Conservation (phyloP, 352 stramenopile genomes). For the Phytopythium oedochilum region DNA sequence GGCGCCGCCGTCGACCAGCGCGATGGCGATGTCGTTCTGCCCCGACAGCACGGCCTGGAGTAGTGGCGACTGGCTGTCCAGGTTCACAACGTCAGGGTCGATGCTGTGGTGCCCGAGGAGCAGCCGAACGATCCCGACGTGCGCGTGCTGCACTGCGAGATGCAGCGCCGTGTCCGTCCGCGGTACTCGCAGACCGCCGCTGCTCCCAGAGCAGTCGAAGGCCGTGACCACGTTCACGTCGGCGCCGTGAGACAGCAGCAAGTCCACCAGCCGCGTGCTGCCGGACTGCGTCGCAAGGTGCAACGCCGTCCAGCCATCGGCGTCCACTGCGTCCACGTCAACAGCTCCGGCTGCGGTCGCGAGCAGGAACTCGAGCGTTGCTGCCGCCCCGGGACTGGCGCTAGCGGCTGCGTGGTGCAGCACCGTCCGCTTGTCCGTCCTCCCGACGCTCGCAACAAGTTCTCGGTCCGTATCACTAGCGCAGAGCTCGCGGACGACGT, state of each 20-base stretch:
- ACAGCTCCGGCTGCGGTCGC: background rate
- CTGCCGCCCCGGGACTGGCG: background rate
- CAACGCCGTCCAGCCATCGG: constrained; percentile 1
- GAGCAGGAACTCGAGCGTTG: background rate
- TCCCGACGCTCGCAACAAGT: background rate
- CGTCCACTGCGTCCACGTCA: background rate
- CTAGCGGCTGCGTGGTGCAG: constrained; percentile 5
- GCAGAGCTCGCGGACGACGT: constrained; percentile 50
- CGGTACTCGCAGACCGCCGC: background rate
- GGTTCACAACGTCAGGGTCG: background rate
- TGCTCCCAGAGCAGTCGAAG: background rate
- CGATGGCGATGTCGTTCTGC: constrained; percentile 2
- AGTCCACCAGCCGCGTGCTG: background rate
- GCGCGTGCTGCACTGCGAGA: constrained; percentile 2
- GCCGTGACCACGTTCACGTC: background rate
- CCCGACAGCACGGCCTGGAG: background rate
- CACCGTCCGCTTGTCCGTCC: background rate
- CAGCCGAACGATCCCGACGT: background rate
- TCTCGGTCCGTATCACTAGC: constrained; percentile 6
- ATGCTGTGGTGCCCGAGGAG: background rate
- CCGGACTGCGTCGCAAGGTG: constrained; percentile 3
- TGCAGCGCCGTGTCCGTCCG: constrained; percentile 4
- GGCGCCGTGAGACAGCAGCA: background rate
- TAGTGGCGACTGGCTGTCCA: background rate
- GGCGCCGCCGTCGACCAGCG: background rate